Conservation (phyloP, 768 basidiomycete genomes). For the Pleurotus tuber-regium region DNA sequence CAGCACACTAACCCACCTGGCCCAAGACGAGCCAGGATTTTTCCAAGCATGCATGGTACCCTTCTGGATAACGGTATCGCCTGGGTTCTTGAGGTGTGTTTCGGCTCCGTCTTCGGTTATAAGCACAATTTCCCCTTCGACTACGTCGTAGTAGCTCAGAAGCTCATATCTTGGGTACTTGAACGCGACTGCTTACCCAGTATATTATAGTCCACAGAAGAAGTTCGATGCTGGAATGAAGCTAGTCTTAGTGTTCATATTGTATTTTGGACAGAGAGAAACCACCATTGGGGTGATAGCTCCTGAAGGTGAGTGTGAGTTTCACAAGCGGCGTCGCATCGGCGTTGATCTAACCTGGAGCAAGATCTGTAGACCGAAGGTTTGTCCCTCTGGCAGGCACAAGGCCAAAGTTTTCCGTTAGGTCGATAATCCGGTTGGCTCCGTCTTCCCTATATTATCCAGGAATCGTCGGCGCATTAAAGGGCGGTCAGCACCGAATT, state of each 20-base stretch:
- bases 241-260: not conserved
- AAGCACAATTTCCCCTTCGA: conserved; percentile 53
- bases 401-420: conserved; percentile 38
- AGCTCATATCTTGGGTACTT: not conserved
- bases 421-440: conserved; percentile 36
- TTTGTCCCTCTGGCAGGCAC: conserved; percentile 44
- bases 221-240: conserved; percentile 41
- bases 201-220: conserved; percentile 61
- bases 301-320: conserved; percentile 21
- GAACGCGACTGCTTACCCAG: conserved; percentile 35
- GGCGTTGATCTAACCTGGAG: conserved; percentile 26
- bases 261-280: not conserved
- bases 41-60: conserved; percentile 63
- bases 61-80: conserved; percentile 54
- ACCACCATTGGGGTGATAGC: conserved; percentile 46
- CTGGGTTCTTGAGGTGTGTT: conserved; percentile 49
- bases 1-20: conserved; percentile 50
- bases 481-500: too few species aligned
- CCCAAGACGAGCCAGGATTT: conserved; percentile 50
- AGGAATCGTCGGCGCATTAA: not conserved
- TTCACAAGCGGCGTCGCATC: not conserved
- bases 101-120: conserved; percentile 57
- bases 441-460: conserved; percentile 46
- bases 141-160: conserved; percentile 25
- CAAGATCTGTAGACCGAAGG: conserved; percentile 51